A percentile compares a stretch with the other conserved stretches of the same genome.
Conservation (phyloP, 192 early-diverging fungal genomes). For the Jimgerdemannia flammicorona region DNA sequence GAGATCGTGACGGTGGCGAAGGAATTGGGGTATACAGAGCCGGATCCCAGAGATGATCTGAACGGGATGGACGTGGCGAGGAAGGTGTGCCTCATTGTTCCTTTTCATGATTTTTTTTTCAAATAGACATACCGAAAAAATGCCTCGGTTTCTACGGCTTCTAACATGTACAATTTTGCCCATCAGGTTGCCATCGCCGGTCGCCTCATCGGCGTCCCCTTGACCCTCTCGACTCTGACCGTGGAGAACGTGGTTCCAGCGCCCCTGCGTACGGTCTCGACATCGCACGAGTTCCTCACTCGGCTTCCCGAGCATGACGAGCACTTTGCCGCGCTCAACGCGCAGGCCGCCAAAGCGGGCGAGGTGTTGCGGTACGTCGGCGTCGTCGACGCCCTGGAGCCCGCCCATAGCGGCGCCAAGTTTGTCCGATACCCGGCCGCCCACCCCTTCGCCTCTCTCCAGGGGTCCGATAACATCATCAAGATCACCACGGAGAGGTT, state of each 20-base stretch:
- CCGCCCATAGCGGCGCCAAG: slow-evolving; percentile 70
- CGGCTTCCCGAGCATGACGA: slow-evolving; percentile 80
- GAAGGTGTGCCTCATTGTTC: slow-evolving; percentile 56
- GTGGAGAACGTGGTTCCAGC: slow-evolving; percentile 98
- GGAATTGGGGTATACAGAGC: slow-evolving; percentile 94
- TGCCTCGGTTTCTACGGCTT: neutral
- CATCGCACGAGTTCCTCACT: slow-evolving; percentile 83
- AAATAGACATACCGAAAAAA: neutral
- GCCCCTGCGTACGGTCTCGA: slow-evolving; percentile 60
- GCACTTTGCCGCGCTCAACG: slow-evolving; percentile 82
- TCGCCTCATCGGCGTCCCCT: slow-evolving; percentile 78
- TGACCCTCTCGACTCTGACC: slow-evolving; percentile 72
- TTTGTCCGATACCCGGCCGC: slow-evolving; percentile 73
- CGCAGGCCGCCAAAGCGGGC: slow-evolving; percentile 62
- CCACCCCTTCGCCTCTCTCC: slow-evolving; percentile 94
- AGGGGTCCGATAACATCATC: slow-evolving; percentile 98
- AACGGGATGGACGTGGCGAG: slow-evolving; percentile 99
- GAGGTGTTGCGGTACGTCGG: slow-evolving; percentile 95
- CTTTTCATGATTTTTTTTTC: slow-evolving; percentile 6
- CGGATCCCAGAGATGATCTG: slow-evolving; percentile 97
- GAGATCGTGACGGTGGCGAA: slow-evolving; percentile 88
- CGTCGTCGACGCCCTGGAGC: slow-evolving; percentile 65
- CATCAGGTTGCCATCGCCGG: slow-evolving; percentile 75
- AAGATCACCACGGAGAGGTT: slow-evolving; percentile 93
- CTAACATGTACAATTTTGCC: neutral